Evolutionary conservation across 2,329 filamentous ascomycete genomes (phyloP).

Genomic region (Talaromyces atroroseus): DNA sequence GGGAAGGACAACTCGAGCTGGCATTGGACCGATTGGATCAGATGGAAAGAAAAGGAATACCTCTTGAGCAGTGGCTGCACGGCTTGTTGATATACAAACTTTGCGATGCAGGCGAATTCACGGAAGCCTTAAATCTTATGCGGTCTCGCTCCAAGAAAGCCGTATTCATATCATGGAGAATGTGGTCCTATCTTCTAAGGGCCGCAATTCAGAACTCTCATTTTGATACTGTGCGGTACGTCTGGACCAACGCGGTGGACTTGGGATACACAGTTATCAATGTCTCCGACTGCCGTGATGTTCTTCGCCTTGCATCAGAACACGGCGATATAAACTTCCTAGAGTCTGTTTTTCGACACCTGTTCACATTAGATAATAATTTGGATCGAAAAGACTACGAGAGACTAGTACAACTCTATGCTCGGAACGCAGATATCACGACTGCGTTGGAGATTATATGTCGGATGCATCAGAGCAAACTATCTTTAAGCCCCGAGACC

Average conservation of each 20-base stretch:
- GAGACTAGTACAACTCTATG: constrained; percentile 67
- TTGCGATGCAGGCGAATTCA: constrained; percentile 65
- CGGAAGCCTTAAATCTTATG: constrained; percentile 68
- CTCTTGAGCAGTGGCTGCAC: constrained; percentile 66
- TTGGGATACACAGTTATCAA: constrained; percentile 55
- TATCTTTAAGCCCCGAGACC: constrained; percentile 53
- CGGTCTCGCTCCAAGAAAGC: constrained; percentile 49
- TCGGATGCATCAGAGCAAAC: constrained; percentile 64
- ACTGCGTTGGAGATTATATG: constrained; percentile 65
- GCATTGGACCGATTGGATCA: constrained; percentile 65
- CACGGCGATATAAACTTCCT: constrained; percentile 64
- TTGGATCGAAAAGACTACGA: constrained; percentile 69
- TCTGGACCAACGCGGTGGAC: constrained; percentile 66
- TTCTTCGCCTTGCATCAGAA: constrained; percentile 66
- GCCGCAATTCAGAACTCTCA: constrained; percentile 60
- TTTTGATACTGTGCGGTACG: constrained; percentile 59
- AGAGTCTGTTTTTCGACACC: constrained; percentile 62
- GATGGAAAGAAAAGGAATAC: constrained; percentile 54
- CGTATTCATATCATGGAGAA: constrained; percentile 45
- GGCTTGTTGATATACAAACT: constrained; percentile 72
- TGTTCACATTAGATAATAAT: constrained; percentile 52
- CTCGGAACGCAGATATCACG: constrained; percentile 53
- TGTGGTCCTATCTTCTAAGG: constrained; percentile 72
- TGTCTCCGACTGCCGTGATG: constrained; percentile 60
- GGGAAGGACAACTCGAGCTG: constrained; percentile 77